Base-by-base conservation (phyloP, 768 basidiomycete species). In the Filobasidium wieringae region DNA sequence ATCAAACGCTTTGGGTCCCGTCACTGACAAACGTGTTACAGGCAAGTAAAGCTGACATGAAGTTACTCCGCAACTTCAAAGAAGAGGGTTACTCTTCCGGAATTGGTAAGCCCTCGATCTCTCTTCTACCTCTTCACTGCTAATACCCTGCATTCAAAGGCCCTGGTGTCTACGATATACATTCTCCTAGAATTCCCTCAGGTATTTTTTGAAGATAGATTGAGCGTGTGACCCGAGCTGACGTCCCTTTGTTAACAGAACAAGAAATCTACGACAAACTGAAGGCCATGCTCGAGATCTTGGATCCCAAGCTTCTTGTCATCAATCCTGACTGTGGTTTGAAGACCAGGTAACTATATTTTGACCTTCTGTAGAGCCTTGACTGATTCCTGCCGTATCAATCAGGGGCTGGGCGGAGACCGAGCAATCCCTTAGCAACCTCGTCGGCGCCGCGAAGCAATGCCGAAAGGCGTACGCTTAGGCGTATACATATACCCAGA, bases 31-130 rank as follows among this genome's bases (percentile, higher is more conserved):
- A n/a, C 77, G n/a, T n/a, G n/a, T n/a, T n/a, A n/a, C n/a, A n/a
- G n/a, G 90, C 91, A 49, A 93, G 90, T 64, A 96, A 97, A 86
- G 85, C 84, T 68, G 92, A 96, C 81, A 85, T 97, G 85, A 97
- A 97, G 79, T 81, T 99, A 60, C 79, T 99, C 69, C 81, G 83
- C 63, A 91, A 89, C 68, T 99, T 97, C 86, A 84, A 88, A 80
- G 79, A 86, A 59, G 87, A 88, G 76, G 87, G 87, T 41, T 97
- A 97, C 81, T 86, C 88, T 57, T 93, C 91, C 80, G 84, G 88
- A 78, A 96, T 97, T 72, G 91, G n/a, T n/a, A n/a, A n/a, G n/a
- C n/a, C n/a, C 61, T 55, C 22, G 61, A 57, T 26, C 52, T 45
- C 36, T 12, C n/a, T 39, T 11, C 36, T 39, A 39, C 11, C n/a